Base-by-base conservation (phyloP, 305 asterid genomes). In the Rubia peregrina region DNA sequence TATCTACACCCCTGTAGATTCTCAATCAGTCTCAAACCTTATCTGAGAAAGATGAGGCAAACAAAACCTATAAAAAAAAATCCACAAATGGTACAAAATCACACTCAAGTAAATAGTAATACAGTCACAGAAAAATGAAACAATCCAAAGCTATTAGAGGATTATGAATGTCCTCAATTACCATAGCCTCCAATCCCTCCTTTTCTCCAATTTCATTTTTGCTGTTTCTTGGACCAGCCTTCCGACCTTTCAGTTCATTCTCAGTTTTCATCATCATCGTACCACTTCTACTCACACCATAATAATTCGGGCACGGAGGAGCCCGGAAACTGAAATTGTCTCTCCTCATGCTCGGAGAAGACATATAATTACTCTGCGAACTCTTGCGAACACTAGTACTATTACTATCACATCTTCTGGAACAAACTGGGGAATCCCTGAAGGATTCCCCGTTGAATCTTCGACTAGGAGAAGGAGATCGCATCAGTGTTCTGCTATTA, bases 61-160 rank as follows among this genome's bases (percentile, higher is more conserved):
- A 60, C 1, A 2, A 46, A 68, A 46, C 1, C 22, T 10, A 49
- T 3, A 24, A 46, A 71, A 24, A 33, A 71, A 41, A 48, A 48
- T 48, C 53, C 46, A 61, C 12, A 71, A 60, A 48, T 13, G n/a
- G 9, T 9, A 9, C 5, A 16, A 17, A 1, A 61, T 19, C 68
- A 41, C 61, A 14, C 44, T n/a, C 65, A 12, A 44, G 51, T 44
- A 3, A 44, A n/a, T n/a, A 33, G 38, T 33, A 13, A 48, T 13
- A 16, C 53, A 12, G 11, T 77, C 63, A 90, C 64, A 90, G 82
- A 67, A 90, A 90, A 78, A 90, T 90, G 75, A 90, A 90, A 76
- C 95, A 90, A 76, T 90, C 96, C 87, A 90, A 77, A 26, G 96
- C 92, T 69, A 90, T 86, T 10, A 67, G 90, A 51, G 96, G 95